Evolutionary conservation across 768 basidiomycete species (phyloP), one percentile per base, ranked within the genome.

Genomic region (Calvatia gigantea): DNA sequence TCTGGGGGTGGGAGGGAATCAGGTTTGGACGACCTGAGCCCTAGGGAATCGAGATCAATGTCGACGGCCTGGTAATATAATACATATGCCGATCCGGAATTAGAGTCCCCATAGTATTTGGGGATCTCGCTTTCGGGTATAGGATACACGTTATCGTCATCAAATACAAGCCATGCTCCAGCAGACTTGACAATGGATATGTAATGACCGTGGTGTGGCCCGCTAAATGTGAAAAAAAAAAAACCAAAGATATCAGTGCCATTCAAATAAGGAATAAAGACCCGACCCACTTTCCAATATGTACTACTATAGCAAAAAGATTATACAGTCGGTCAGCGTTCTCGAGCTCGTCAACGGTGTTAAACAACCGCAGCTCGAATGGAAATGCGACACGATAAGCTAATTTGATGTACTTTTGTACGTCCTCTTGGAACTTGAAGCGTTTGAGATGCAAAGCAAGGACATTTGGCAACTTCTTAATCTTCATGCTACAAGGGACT

Each of bases 141-240:
- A 1, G 87, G 75, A 42, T 87, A 89, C 50, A 99, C 93, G 57
- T 83, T 89, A 62, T 97, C 93, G 70, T 99, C 97, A 72, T 99
- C 97, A 63, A 98, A 98, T 46, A 96, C 78, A 57, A 93, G 78
- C 97, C 97, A 99, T 46, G 79, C 69, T 35, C 84, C 88, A 58
- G 82, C 79, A 2, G 89, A 89, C 68, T 91, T 93, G 69, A 98
- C 89, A 64, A 98, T 87, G 62, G 95, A 89, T 61, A 98, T 86
- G 69, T 99, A 99, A 75, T 99, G 97, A 0, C 97, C 97, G 64
- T 98, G 97, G 67, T 97, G 89, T n/a, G 94, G 94, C 4, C 96
- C 96, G 64, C 95, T 97, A 59, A 42, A n/a, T n/a, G n/a, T n/a
- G n/a, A n/a, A n/a, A n/a, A n/a, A n/a, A n/a, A n/a, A 65, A 47